Base-by-base conservation (phyloP, 441 rosid genomes). In the Eugenia klotzschiana region DNA sequence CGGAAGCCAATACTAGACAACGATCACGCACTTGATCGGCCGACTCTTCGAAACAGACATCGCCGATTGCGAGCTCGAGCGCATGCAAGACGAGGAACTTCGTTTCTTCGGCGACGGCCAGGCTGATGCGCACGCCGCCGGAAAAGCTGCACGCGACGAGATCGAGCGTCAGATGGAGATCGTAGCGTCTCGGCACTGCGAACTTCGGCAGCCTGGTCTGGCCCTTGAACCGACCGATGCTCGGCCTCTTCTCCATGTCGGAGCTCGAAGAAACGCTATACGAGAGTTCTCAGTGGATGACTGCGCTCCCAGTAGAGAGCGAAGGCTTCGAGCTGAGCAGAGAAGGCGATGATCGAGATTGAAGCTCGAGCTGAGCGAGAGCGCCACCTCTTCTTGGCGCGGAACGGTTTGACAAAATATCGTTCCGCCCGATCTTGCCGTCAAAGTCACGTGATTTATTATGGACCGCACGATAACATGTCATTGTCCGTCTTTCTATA, bases 211-310 rank as follows among this genome's bases (percentile, higher is more conserved):
- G 84, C 84, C 88, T 85, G 64, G 89, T 81, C 52, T 79, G 89
- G 69, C 91, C 87, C 84, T 86, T 89, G 89, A 91, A 88, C 49
- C 83, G 89, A 80, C 85, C 84, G 51, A 82, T 84, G 53, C 82
- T 74, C 80, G 56, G 82, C 80, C 80, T 80, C 50, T 74, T 82
- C 82, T 82, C 86, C 89, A 85, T 87, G 46, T 40, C 46, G 77
- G 46, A 33, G 77, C 8, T 2, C 2, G 46, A 11, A 37, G 77
- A 33, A 37, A 8, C 46, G 15, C 77, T 64, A 3, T 7, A 6
- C 77, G 77, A 9, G 77, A 64, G 25, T 6, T 4, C 15, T 20
- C 77, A 6, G 14, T 6, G 77, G 77, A 64, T 0, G 77, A 55
- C 4, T 4, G 13, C 18, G 56, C 56, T 8, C 14, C 56, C 12